Evolutionary conservation across 768 basidiomycete genomes (phyloP), one percentile per base, ranked within the genome.

Genomic region (Trametes meyenii): DNA sequence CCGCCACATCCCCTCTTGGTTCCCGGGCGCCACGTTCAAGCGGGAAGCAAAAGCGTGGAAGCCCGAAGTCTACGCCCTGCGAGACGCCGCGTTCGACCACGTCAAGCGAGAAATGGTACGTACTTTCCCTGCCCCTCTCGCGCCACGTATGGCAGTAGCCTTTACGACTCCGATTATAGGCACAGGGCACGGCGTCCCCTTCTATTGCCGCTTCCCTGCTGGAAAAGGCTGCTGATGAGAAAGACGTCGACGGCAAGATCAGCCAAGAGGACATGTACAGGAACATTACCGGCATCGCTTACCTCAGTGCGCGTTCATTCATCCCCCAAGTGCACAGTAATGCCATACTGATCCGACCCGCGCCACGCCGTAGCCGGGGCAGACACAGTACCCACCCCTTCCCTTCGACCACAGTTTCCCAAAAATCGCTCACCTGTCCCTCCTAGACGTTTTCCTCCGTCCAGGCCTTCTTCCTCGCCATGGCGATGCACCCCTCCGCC

Each of bases 401-500:
- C 14, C 1, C 4, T 50, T 17, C 17, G 13, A n/a, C 23, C 8
- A 17, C n/a, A n/a, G n/a, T 3, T 36, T 33, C 29, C 29, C 46
- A 39, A 24, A 36, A 19, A 21, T 10, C 2, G 13, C 48, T 35
- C 35, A 50, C 35, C 17, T 8, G n/a, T 26, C 16, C 17, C 19
- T 11, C 13, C 11, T 38, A 73, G 69, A 72, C 72, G 0, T 63
- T 66, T 5, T 69, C 72, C 7, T 67, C 73, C 3, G 51, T 75
- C 26, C 48, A 64, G 14, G 67, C 73, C 12, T 71, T 76, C 63
- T 71, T 77, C 50, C 66, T 76, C 14, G 74, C 72, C 3, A 74
- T 76, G 72, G 64, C 68, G 12, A 70, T 75, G 59, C 70, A 75
- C 65, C 78, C 75, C 50, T 64, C 63, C 0, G 55, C 67, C 16